Base-by-base conservation (phyloP, 2,329 filamentous ascomycete genomes). In the Fusarium coicis region DNA sequence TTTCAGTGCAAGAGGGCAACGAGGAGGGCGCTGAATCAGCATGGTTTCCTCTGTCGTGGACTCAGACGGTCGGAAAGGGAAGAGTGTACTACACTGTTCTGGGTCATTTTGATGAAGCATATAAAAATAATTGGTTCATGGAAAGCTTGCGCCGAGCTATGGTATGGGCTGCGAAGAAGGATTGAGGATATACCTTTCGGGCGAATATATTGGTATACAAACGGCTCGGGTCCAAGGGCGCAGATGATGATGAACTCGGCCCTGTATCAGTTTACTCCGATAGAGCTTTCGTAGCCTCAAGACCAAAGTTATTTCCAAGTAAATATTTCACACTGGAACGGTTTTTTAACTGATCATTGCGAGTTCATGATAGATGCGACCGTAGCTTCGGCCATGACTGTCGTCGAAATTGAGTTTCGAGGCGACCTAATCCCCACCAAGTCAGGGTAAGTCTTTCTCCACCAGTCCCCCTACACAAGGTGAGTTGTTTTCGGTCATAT, bases 51-150 rank as follows among this genome's bases (percentile, higher is more conserved):
- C 7, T 72, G 4, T 57, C 69, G 2, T 74, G 72, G 72, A 56
- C 32, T 23, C 64, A 72, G 2, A 42, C 28, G 0, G 39, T 72
- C 15, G 64, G 69, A 10, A 50, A 32, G 9, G 72, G 72, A 3
- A 65, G 72, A 3, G 57, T 57, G 1, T 74, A 50, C 21, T 72
- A 74, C 7, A 74, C 72, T 15, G 65, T 57, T 12, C 40, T 74
- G 10, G 72, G 72, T 1, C 72, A 74, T 21, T 74, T 74, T 55
- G 37, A 72, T 2, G 68, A 72, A 6, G 43, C 58, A 0, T 74
- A 74, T 28, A 12, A 23, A 11, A 42, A 74, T 36, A 0, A 40
- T 3, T 74, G 72, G 72, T 74, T 72, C 23, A 34, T 63, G 39
- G 55, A 50, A 11, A 50, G n/a, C 15, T 21, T 74, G 15, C 44